Conservation (phyloP, 2,329 filamentous ascomycete genomes). For the Furcasterigmium sp. region DNA sequence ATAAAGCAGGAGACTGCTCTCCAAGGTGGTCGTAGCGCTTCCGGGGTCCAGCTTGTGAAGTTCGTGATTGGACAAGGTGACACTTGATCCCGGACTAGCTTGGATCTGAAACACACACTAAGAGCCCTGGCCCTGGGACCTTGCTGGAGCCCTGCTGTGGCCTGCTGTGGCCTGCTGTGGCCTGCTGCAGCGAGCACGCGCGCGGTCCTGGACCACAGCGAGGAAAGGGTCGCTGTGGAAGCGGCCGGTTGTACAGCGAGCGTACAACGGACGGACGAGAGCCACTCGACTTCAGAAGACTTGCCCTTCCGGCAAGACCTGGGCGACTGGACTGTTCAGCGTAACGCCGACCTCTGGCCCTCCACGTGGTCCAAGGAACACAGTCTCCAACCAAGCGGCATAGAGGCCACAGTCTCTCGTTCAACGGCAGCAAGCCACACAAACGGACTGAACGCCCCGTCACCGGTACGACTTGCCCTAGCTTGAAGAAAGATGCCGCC, state of each 20-base stretch:
- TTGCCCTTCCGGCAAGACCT: too few species aligned
- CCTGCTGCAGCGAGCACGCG: constrained; percentile 5
- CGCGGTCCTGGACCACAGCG: too few species aligned
- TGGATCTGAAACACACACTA: constrained; percentile 16
- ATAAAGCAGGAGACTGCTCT: constrained; percentile 10
- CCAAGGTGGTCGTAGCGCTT: constrained; percentile 17
- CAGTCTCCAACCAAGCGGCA: background rate
- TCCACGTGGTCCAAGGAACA: background rate
- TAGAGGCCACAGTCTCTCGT: too few species aligned
- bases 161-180: too few species aligned
- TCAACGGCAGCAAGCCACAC: too few species aligned
- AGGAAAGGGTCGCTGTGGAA: too few species aligned
- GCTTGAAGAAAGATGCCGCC: constrained; percentile 2
- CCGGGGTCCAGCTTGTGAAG: constrained; percentile 19
- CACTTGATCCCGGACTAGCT: constrained; percentile 24
- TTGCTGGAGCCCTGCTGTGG: too few species aligned
- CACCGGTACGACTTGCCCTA: too few species aligned
- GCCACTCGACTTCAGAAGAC: too few species aligned
- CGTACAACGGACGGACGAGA: too few species aligned
- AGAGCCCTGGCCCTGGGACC: constrained; percentile 5
- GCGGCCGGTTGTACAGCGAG: too few species aligned
- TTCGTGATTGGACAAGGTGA: constrained; percentile 25
- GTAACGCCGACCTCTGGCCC: background rate
- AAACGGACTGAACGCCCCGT: too few species aligned
- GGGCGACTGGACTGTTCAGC: background rate